Conservation (phyloP, 192 early-diverging fungal species). For the Phycomyces nitens region DNA sequence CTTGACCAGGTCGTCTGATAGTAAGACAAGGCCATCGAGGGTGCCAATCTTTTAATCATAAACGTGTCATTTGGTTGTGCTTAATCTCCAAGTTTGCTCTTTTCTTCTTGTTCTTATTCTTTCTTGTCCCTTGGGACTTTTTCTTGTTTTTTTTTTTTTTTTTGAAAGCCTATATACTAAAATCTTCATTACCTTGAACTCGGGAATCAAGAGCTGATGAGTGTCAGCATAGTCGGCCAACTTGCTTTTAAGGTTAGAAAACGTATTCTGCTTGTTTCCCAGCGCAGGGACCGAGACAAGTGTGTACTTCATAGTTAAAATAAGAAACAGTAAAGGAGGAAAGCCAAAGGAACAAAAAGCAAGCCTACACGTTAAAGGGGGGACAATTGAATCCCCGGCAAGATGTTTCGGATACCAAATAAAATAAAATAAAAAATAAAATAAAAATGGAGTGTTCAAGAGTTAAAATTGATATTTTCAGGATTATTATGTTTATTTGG, state of each 20-base stretch:
- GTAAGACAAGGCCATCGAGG: constrained; percentile 85
- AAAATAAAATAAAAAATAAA: no score
- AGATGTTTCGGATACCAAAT: no score
- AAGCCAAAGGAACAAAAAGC: neutral
- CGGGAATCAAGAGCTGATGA: constrained; percentile 80
- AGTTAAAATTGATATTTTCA: no score
- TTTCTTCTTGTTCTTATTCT: neutral
- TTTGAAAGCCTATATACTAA: neutral
- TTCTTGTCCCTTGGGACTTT: constrained; percentile 3
- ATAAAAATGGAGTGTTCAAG: no score
- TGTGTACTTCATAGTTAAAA: constrained; percentile 46
- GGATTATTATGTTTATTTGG: no score
- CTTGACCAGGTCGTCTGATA: constrained; percentile 94
- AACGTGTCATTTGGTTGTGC: no score
- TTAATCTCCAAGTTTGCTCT: neutral
- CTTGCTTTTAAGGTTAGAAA: constrained; percentile 71
- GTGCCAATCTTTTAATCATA: constrained; percentile 76
- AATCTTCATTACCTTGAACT: constrained; percentile 73
- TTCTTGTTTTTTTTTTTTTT: neutral
- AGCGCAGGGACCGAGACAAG: constrained; percentile 86
- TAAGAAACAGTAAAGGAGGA: constrained; percentile 12
- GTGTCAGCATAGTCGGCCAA: constrained; percentile 77
- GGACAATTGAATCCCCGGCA: neutral
- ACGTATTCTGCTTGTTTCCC: constrained; percentile 67
- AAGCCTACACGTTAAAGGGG: neutral